Evolutionary conservation across 805 yeast species (phyloP), one percentile per base, ranked within the genome.

Genomic region (Zygoascus tannicola): DNA sequence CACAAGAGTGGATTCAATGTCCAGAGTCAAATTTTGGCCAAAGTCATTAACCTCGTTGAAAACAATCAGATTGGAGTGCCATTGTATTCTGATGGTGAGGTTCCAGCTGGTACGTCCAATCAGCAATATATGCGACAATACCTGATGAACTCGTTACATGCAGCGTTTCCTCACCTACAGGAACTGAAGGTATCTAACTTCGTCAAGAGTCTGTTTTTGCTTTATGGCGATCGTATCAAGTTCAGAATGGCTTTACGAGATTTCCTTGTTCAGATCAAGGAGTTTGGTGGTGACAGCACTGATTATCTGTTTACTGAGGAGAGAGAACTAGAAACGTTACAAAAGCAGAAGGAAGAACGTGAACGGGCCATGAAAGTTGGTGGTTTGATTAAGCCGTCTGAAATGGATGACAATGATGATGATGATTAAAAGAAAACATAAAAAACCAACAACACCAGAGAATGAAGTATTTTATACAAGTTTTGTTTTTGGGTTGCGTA

Each of bases 291-390:
- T 23, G 64, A 57, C 22, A 40, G 47, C 22, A 86, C 95, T 19
- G 97, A 88, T 62, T 92, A 92, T 62, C 70, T 90, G 61, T 90
- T 81, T 65, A 94, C 94, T 8, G 97, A 92, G 58, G 98, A 90
- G 59, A 83, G 80, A 59, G 95, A 86, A 63, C 69, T 70, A 41
- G 94, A 85, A 61, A 63, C 77, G 47, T 64, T 70, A 50, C 95
- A 85, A 62, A 80, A 78, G 60, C 74, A 71, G 51, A 75, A 73
- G 59, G 60, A 73, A 48, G 90, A 85, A 55, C 81, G 80, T 58
- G 90, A 85, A 64, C 78, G 75, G 55, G 96, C 94, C 42, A 70
- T 82, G 53, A 78, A 76, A 66, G 83, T 90, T 53, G 97, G 97
- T 56, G 98, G 98, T 40, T 73, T 90, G 61, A 69, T 92, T 59